Percentiles rank a stretch among this genome's conserved stretches.
phyloP scores from a whole-genome alignment of 106 monocot species.

The Dendrobium chrysotoxum region DNA sequence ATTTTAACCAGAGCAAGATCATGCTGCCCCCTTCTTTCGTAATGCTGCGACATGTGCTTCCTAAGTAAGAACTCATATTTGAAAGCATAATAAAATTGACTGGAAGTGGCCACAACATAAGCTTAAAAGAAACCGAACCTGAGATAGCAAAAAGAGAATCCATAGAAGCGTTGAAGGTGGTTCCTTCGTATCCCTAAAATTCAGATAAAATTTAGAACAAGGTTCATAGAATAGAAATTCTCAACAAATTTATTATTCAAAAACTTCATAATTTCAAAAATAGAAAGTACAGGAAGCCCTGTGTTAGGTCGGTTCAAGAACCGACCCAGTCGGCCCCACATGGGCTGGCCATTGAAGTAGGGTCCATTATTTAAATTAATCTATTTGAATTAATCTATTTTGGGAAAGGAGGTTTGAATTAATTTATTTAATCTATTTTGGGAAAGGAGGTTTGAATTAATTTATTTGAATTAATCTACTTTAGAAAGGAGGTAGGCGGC shows the following conservation, averaged over 20 bases:
- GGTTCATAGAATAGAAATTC: background rate
- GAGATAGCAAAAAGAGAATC: constrained; percentile 83
- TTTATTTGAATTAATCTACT: too few species aligned
- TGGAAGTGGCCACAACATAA: background rate
- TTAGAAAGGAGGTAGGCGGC: too few species aligned
- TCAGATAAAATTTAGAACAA: constrained; percentile 12
- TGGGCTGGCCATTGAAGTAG: too few species aligned
- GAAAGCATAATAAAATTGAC: background rate
- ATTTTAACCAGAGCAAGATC: constrained; percentile 80
- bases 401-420: too few species aligned
- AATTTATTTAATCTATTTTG: too few species aligned
- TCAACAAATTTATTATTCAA: constrained; percentile 1
- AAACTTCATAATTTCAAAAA: background rate
- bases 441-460: too few species aligned
- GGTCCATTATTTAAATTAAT: too few species aligned
- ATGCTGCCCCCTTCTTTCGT: constrained; percentile 76
- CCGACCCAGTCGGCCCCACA: too few species aligned
- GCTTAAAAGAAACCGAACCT: constrained; percentile 39
- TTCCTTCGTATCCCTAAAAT: constrained; percentile 59
- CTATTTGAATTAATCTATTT: too few species aligned
- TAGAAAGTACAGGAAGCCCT: background rate
- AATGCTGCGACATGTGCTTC: constrained; percentile 56
- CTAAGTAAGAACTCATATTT: background rate
- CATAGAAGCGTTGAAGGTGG: constrained; percentile 96
- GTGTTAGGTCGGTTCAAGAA: too few species aligned